A percentile compares a stretch with the other conserved stretches of the same genome.
These are phyloP conservation scores for Plasmopara viticola DNA, from an alignment of 352 stramenopile species.

Conservation along the genomic window DNA sequence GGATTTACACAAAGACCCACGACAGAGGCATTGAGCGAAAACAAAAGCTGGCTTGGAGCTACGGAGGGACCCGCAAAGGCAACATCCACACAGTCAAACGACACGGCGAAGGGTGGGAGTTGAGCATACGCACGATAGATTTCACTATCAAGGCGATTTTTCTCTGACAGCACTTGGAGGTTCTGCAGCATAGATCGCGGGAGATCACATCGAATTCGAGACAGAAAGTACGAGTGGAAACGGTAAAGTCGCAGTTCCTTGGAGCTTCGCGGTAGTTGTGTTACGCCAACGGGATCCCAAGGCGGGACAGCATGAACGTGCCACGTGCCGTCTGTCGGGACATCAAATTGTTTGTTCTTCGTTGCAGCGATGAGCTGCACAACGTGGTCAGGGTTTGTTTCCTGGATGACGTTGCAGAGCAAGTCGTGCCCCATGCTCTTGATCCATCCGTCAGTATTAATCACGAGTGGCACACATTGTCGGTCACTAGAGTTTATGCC, in stretches of 20 bases:
- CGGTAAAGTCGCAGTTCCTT: constrained; percentile 81
- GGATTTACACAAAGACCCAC: constrained; percentile 72
- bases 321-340: constrained; percentile 51
- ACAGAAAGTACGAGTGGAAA: constrained; percentile 77
- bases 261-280: constrained; percentile 61
- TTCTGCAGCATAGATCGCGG: constrained; percentile 48
- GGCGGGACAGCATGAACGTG: constrained; percentile 48
- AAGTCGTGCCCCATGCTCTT: constrained; percentile 96
- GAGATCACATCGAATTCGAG: constrained; percentile 25
- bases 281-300: constrained; percentile 58
- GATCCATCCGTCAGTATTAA: constrained; percentile 97
- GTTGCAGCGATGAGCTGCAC: constrained; percentile 90
- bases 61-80: constrained; percentile 53
- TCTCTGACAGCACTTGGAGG: constrained; percentile 62
- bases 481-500: not conserved
- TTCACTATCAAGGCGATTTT: constrained; percentile 49
- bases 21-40: constrained; percentile 62
- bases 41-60: constrained; percentile 65
- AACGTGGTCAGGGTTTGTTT: constrained; percentile 84
- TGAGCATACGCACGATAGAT: constrained; percentile 47
- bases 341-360: constrained; percentile 82
- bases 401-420: constrained; percentile 86
- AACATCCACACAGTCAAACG: constrained; percentile 56
- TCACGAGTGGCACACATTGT: constrained; percentile 78
- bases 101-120: constrained; percentile 42